These are phyloP conservation scores for Arabis alpina DNA, from an alignment of 345 rosid species.

Conservation along the genomic window DNA sequence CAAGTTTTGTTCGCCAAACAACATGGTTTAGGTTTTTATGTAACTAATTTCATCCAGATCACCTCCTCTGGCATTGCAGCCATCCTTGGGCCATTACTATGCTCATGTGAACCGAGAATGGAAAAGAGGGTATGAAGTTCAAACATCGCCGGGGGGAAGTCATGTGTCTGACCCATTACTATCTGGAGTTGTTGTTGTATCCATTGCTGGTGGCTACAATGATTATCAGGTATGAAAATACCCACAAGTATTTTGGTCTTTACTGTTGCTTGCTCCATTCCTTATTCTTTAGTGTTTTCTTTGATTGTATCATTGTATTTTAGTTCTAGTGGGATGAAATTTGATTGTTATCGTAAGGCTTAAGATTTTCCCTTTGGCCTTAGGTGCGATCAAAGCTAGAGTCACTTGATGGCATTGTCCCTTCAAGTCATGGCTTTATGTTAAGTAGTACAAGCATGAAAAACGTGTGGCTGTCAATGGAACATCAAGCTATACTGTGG, in stretches of 20 bases:
- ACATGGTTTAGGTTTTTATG: slow-evolving; percentile 38
- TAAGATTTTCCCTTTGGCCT: slow-evolving; percentile 30
- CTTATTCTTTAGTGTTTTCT: slow-evolving; percentile 11
- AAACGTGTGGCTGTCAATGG: slow-evolving; percentile 99
- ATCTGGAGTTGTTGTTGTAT: slow-evolving; percentile 77
- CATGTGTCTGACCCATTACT: slow-evolving; percentile 63
- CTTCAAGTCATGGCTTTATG: slow-evolving; percentile 86
- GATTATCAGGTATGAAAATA: slow-evolving; percentile 77
- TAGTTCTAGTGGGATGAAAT: slow-evolving; percentile 22
- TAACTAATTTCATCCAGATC: slow-evolving; percentile 65
- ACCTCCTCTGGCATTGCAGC: slow-evolving; percentile 97
- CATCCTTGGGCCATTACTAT: slow-evolving; percentile 91
- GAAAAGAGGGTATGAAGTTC: slow-evolving; percentile 78
- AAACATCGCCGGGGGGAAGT: slow-evolving; percentile 55
- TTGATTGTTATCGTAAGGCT: slow-evolving; percentile 8
- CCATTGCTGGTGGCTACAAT: slow-evolving; percentile 88
- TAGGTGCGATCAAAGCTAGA: slow-evolving; percentile 88
- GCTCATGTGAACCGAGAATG: slow-evolving; percentile 76
- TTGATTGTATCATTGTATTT: not conserved
- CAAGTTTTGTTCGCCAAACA: slow-evolving; percentile 24
- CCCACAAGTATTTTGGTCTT: slow-evolving; percentile 6
- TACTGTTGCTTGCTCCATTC: slow-evolving; percentile 16
- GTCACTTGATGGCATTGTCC: slow-evolving; percentile 92
- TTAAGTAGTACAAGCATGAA: slow-evolving; percentile 88
- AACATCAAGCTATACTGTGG: slow-evolving; percentile 98